Percentiles rank a stretch among this genome's conserved stretches.
Evolutionary conservation across 805 yeast species (phyloP).

Genomic region (Candida taoyuanica): DNA sequence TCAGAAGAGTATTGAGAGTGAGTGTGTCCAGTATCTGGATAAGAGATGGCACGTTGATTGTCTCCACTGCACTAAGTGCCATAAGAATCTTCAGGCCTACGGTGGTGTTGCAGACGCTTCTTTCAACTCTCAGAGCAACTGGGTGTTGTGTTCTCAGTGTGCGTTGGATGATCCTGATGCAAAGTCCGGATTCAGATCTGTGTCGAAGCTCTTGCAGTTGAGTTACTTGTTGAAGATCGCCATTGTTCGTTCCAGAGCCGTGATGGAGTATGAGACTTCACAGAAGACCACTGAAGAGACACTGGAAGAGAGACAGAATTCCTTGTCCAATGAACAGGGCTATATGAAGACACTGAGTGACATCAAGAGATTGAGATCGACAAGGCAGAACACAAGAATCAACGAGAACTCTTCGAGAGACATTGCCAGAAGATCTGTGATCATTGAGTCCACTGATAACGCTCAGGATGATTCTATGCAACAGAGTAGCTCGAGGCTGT

Average conservation of each 20-base stretch:
- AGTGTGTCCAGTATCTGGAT: conserved; percentile 59
- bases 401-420: conserved; percentile 46
- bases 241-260: conserved; percentile 62
- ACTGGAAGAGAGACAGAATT: conserved; percentile 4
- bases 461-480: conserved; percentile 7
- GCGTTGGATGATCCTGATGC: conserved; percentile 46
- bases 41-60: conserved; percentile 83
- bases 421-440: conserved; percentile 63
- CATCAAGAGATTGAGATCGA: conserved; percentile 68
- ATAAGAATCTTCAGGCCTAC: conserved; percentile 32
- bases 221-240: conserved; percentile 80
- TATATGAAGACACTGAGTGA: conserved; percentile 70
- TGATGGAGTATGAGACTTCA: conserved; percentile 39
- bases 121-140: conserved; percentile 29
- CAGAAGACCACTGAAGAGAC: conserved; percentile 9
- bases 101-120: conserved; percentile 44
- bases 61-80: conserved; percentile 61
- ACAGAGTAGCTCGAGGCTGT: conserved; percentile 2
- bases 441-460: conserved; percentile 38
- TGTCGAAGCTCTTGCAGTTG: conserved; percentile 70
- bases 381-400: conserved; percentile 60
- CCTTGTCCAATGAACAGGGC: conserved; percentile 38
- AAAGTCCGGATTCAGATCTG: conserved; percentile 50
- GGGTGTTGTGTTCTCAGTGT: conserved; percentile 61
- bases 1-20: conserved; percentile 73